Conservation (phyloP, 1,284 basidiomycete genomes). For the Ceratobasidium sp. region DNA sequence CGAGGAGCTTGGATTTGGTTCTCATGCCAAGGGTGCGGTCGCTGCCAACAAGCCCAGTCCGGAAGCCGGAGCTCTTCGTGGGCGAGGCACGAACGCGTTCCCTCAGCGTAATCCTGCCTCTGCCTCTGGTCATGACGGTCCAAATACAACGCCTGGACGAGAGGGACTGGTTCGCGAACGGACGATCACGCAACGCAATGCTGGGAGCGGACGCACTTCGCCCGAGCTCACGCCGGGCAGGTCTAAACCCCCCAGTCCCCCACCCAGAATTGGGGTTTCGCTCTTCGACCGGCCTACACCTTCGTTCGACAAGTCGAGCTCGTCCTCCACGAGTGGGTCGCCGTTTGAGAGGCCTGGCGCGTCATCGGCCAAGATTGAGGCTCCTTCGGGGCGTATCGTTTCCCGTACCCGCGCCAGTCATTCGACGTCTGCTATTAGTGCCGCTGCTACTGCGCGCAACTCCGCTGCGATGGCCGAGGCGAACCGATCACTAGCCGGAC, state of each 20-base stretch:
- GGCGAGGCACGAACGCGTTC: neutral
- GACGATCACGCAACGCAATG: conserved; percentile 34
- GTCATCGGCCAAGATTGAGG: neutral
- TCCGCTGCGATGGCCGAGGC: conserved; percentile 35
- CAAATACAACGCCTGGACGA: neutral
- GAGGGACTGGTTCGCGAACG: conserved; percentile 28
- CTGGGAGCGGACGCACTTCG: conserved; percentile 1
- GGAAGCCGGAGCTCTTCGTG: conserved; percentile 9
- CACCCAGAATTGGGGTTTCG: conserved; percentile 29
- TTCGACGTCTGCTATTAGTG: conserved; percentile 38
- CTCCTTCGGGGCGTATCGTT: neutral
- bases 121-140: neutral
- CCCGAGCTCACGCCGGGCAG: neutral
- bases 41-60: neutral
- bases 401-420: conserved; percentile 20
- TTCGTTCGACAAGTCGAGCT: conserved; percentile 6
- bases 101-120: neutral
- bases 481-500: conserved; percentile 15
- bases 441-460: conserved; percentile 36
- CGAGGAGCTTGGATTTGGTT: conserved; percentile 22
- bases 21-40: neutral
- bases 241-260: neutral
- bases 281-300: conserved; percentile 27
- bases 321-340: conserved; percentile 1
- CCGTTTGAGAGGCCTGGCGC: neutral